Conservation (phyloP, 345 rosid genomes). For the Dipteronia dyeriana region DNA sequence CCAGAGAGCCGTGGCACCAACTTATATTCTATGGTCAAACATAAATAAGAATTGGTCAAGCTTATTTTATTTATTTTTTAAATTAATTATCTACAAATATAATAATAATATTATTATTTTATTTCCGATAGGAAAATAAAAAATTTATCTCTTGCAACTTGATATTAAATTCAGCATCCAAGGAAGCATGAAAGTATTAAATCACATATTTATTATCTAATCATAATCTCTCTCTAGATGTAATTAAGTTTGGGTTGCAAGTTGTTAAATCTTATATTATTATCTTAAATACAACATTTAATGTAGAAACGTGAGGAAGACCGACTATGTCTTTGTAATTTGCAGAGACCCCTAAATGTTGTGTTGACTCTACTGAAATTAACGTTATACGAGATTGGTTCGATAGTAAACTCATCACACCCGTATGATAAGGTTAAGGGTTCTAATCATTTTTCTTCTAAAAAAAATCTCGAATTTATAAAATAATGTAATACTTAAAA, state of each 20-base stretch:
- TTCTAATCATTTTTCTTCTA: too few relatives aligned
- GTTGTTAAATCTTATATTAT: conserved; percentile 12
- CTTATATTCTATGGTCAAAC: conserved; percentile 23
- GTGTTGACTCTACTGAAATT: too few relatives aligned
- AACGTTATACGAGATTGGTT: too few relatives aligned
- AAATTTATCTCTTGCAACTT: not conserved
- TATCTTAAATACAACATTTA: not conserved
- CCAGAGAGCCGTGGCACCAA: conserved; percentile 19
- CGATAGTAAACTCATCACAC: too few relatives aligned
- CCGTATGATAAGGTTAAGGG: too few relatives aligned
- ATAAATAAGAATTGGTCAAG: conserved; percentile 33
- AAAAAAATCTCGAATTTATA: too few relatives aligned
- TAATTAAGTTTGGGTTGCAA: conserved; percentile 15
- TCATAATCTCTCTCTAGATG: conserved; percentile 34
- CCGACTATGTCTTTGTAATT: too few relatives aligned
- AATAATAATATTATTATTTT: not conserved
- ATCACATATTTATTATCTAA: not conserved
- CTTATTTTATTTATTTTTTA: conserved; percentile 15
- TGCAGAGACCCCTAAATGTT: too few relatives aligned
- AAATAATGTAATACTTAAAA: too few relatives aligned
- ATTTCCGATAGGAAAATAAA: not conserved
- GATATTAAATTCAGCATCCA: conserved; percentile 13
- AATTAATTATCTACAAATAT: not conserved
- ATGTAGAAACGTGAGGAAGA: not conserved
- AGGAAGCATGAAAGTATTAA: conserved; percentile 1